Evolutionary conservation across 2,329 filamentous ascomycete genomes (phyloP).

Genomic region (Sporothrix pallida): DNA sequence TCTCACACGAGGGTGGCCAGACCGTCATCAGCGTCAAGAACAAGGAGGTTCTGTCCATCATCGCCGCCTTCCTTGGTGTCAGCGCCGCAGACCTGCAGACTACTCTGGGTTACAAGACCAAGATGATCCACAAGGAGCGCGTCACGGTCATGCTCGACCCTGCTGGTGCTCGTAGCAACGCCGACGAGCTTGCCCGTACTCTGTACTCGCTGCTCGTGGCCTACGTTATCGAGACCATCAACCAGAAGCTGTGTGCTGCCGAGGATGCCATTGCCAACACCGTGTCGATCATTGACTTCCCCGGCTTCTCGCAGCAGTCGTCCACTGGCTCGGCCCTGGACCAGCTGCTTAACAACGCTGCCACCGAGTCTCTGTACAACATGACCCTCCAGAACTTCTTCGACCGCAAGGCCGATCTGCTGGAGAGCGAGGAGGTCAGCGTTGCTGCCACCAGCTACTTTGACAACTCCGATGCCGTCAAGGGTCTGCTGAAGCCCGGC

Average conservation of each 20-base stretch:
- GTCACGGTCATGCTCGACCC: constrained; percentile 99
- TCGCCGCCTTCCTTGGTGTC: constrained; percentile 95
- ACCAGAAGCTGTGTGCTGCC: constrained; percentile 82
- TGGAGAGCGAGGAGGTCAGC: constrained; percentile 91
- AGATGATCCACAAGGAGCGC: constrained; percentile 92
- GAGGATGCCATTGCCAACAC: constrained; percentile 93
- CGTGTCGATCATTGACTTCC: constrained; percentile 93
- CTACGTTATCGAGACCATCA: constrained; percentile 91
- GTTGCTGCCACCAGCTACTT: constrained; percentile 95
- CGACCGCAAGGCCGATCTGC: constrained; percentile 87
- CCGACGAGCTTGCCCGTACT: constrained; percentile 90
- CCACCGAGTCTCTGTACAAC: constrained; percentile 90
- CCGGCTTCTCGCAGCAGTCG: constrained; percentile 85
- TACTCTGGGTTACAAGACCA: constrained; percentile 93
- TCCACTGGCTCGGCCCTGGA: constrained; percentile 86
- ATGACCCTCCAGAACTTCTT: constrained; percentile 95
- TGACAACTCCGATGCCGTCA: constrained; percentile 94
- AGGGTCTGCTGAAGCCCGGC: constrained; percentile 85
- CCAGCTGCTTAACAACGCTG: constrained; percentile 92
- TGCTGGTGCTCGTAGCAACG: constrained; percentile 84
- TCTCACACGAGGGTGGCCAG: constrained; percentile 91
- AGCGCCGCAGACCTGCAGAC: constrained; percentile 79
- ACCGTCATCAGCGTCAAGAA: constrained; percentile 88
- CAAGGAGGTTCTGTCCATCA: constrained; percentile 82
- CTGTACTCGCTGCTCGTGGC: constrained; percentile 93